Base-by-base conservation (phyloP, 2,329 filamentous ascomycete genomes). In the Macroventuria anomochaeta region DNA sequence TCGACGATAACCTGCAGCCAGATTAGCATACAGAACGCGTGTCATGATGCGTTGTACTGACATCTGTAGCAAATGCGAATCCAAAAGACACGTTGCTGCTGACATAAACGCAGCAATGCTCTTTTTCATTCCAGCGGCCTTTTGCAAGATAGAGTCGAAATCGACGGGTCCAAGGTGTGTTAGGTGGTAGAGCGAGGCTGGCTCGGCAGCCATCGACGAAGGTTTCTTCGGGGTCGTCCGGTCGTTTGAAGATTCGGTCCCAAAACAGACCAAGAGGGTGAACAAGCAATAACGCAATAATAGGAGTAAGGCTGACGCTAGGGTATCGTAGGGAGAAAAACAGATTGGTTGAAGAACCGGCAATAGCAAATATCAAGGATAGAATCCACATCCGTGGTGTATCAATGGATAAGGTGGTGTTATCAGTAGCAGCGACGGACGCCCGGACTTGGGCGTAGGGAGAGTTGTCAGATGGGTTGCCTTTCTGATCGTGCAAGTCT, bases 261-360 rank as follows among this genome's bases (percentile, higher is more conserved):
- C 91, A 93, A 23, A 91, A 71, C 20, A 90, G 83, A 55, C 91
- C 91, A 48, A 96, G 83, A 2, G 91, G 91, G 69, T 95, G 91
- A 39, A 92, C 90, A 51, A 96, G 85, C 53, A 96, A 80, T 66
- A 95, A 81, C 25, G 91, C 90, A 77, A 96, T 96, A 62, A 96
- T 89, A 32, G 91, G 91, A 18, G 90, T 93, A 68, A 96, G 93
- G 56, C 89, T 89, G 72, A 96, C 90, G 73, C 91, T 95, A 23
- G 91, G 91, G 80, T 95, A 96, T 83, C 91, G 84, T 71, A 96
- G 80, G 29, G 90, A 93, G 79, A 96, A 96, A 78, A 96, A 95
- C 33, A 96, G 78, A 73, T 95, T 95, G 18, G 89, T 91, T 2
- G 89, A 89, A 39, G 90, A 93, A 57, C 91, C 91, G 32, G 92